These are phyloP conservation scores for Euphorbia corollata DNA, from an alignment of 441 rosid species.

Conservation along the genomic window DNA sequence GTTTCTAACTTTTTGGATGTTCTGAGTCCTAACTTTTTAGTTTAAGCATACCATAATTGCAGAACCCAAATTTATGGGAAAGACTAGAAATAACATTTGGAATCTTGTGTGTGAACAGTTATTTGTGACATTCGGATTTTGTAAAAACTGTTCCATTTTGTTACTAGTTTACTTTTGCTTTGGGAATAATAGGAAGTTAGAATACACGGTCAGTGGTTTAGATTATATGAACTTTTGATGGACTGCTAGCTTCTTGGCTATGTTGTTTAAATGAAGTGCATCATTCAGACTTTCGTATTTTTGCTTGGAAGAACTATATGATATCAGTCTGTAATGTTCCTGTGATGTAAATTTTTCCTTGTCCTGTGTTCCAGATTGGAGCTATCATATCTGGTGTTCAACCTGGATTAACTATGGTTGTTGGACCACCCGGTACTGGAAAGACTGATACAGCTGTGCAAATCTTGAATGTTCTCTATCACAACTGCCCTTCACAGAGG, in stretches of 20 bases:
- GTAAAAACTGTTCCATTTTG: background rate
- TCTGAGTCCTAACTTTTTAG: background rate
- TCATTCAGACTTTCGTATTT: background rate
- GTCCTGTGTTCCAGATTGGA: constrained; percentile 51
- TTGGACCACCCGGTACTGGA: constrained; percentile 99
- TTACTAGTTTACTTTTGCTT: background rate
- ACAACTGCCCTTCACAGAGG: constrained; percentile 95
- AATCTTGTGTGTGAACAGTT: background rate
- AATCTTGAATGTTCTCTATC: constrained; percentile 88
- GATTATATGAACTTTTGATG: background rate
- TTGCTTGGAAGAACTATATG: background rate
- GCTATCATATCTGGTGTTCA: constrained; percentile 95
- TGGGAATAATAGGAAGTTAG: background rate
- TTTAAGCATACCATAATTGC: background rate
- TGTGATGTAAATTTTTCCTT: constrained; percentile 6
- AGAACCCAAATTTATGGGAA: background rate
- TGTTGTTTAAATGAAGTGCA: background rate
- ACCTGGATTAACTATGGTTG: constrained; percentile 97
- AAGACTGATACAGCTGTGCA: constrained; percentile 99
- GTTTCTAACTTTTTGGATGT: background rate
- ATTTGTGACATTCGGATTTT: background rate
- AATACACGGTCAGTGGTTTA: background rate
- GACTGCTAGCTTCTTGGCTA: background rate
- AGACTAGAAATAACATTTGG: background rate
- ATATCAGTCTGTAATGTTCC: background rate